A percentile compares a stretch with the other conserved stretches of the same genome.
phyloP scores from a whole-genome alignment of 352 stramenopile genomes.

The Globisporangium canariense region DNA sequence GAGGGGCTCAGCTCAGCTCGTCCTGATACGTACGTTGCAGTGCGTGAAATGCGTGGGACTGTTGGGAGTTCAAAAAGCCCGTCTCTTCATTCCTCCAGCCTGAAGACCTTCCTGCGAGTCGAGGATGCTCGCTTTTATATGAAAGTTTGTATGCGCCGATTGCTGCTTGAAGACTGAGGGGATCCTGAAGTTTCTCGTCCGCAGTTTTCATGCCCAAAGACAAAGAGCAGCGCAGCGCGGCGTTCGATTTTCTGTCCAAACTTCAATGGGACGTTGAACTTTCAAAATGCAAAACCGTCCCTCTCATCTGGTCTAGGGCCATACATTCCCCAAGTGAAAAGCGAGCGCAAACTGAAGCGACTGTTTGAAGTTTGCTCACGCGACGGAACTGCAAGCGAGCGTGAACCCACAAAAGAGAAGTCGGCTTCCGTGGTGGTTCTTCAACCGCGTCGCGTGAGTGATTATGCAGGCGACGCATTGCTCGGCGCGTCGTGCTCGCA shows the following conservation, averaged over 20 bases:
- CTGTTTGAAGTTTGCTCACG: not conserved
- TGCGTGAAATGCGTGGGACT: too few relatives aligned
- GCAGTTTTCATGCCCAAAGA: constrained; percentile 9
- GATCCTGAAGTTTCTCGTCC: constrained; percentile 15
- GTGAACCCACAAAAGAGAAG: constrained; percentile 5
- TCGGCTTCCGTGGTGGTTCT: too few relatives aligned
- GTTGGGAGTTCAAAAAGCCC: too few relatives aligned
- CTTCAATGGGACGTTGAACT: constrained; percentile 2
- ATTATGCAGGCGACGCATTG: not conserved
- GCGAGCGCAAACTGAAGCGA: not conserved
- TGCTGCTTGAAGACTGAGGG: too few relatives aligned
- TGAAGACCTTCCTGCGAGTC: too few relatives aligned
- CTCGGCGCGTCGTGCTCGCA: too few relatives aligned
- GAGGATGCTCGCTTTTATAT: too few relatives aligned
- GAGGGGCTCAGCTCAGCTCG: too few relatives aligned
- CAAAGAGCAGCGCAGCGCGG: too few relatives aligned
- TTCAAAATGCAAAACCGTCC: constrained; percentile 4
- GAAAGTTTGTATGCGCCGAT: not conserved
- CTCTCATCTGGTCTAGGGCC: too few relatives aligned
- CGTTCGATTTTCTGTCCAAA: not conserved
- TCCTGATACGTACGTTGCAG: too few relatives aligned
- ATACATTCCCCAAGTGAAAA: not conserved
- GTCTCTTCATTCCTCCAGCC: not conserved
- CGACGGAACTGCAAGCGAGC: constrained; percentile 8
- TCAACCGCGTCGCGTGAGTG: not conserved